Base-by-base conservation (phyloP, 495 filamentous ascomycete species). In the Corynascus novoguineensis region DNA sequence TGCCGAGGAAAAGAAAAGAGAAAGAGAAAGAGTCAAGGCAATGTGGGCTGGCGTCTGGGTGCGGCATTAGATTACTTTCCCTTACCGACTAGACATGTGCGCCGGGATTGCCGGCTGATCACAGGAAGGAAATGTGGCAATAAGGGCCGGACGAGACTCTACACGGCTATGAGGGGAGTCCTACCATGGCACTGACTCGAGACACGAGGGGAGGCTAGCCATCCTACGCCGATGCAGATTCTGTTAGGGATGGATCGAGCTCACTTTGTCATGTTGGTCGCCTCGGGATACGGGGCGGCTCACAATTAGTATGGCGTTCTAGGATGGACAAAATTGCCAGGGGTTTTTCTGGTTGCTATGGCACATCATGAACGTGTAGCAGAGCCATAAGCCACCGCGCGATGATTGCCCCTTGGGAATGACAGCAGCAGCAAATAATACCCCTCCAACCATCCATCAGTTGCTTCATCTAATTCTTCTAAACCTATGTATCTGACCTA, bases 271-370 rank as follows among this genome's bases (percentile, higher is more conserved):
- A 6, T 31, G 41, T 25, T 25, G 24, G 11, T 21, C 21, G 8
- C 34, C 24, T 17, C 34, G 15, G 5, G 1, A 29, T 21, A 28
- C 12, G 14, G n/a, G 45, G 34, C 29, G 44, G 29, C 27, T 25
- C 15, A 19, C 17, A 32, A 22, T 17, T n/a, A 1, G 35, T 32
- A 40, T 34, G 53, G 53, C 45, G 53, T 55, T 55, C 22, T 55
- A 48, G 38, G 51, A 55, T 40, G 45, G 53, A 49, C 32, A 59
- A 56, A 52, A 31, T 6, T 27, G 24, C 49, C 14, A 53, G 7
- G 42, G 49, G 40, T 7, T 24, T 44, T 11, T 15, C 24, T 37
- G 22, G 27, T 51, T 58, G 32, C 15, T 50, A 14, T 34, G 49
- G 50, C 40, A 53, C 41, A 31, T 41, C 44, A 32, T 29, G 41